A percentile compares a stretch with the other conserved stretches of the same genome.
Conservation (phyloP, 202 grass and related monocot species). For the Setaria viridis region DNA sequence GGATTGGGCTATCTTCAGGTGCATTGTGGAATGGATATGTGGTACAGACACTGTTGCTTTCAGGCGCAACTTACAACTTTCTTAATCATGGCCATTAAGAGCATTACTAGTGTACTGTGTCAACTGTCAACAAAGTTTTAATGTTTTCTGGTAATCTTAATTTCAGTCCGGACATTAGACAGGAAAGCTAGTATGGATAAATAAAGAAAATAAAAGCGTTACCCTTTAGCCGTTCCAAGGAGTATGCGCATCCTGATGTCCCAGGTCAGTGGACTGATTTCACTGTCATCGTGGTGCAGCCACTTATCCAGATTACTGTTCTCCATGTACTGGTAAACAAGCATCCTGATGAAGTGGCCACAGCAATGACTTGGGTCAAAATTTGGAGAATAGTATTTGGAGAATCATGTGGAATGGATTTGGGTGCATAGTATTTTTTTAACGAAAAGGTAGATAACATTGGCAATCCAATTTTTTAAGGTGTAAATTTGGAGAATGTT, state of each 20-base stretch:
- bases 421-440: too few relatives aligned
- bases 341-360: slow-evolving; percentile 59
- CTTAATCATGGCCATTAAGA: slow-evolving; percentile 29
- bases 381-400: too few relatives aligned
- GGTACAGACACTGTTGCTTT: slow-evolving; percentile 36
- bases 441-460: too few relatives aligned
- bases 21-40: too few relatives aligned
- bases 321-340: slow-evolving; percentile 87
- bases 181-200: not conserved
- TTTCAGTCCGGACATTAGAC: not conserved
- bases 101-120: not conserved
- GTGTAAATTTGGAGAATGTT: too few relatives aligned
- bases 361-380: slow-evolving; percentile 18
- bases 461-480: too few relatives aligned
- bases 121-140: not conserved
- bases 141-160: slow-evolving; percentile 1
- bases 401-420: too few relatives aligned
- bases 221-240: slow-evolving; percentile 93
- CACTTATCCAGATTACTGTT: slow-evolving; percentile 87
- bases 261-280: slow-evolving; percentile 78
- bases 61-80: not conserved
- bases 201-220: not conserved
- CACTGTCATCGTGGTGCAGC: slow-evolving; percentile 72
- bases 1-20: too few relatives aligned
- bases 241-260: slow-evolving; percentile 93